Evolutionary conservation across 495 filamentous ascomycete genomes (phyloP).

Genomic region (Neurospora terricola): DNA sequence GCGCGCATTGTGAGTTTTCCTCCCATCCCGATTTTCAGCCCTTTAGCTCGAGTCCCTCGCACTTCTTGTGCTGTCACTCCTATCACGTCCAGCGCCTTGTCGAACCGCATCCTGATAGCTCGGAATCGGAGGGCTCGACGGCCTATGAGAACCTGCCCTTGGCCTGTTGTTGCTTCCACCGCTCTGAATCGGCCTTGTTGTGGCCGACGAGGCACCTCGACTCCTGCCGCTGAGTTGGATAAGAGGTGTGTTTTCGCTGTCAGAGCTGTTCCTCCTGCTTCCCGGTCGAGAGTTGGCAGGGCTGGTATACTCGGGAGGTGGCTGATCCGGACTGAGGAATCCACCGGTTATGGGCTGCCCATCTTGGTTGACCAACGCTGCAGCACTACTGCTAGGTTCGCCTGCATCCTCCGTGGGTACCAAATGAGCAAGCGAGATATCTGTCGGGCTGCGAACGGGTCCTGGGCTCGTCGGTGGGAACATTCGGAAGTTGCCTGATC

Average conservation of each 20-base stretch:
- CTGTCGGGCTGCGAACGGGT: slow-evolving; percentile 83
- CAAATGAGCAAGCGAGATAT: slow-evolving; percentile 79
- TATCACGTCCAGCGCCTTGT: slow-evolving; percentile 38
- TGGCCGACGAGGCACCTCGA: slow-evolving; percentile 33
- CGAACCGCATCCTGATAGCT: slow-evolving; percentile 58
- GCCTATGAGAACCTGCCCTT: slow-evolving; percentile 4
- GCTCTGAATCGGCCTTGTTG: slow-evolving; percentile 25
- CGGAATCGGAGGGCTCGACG: slow-evolving; percentile 45
- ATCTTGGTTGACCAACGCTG: slow-evolving; percentile 21
- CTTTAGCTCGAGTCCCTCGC: slow-evolving; percentile 7
- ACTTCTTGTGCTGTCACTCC: slow-evolving; percentile 31
- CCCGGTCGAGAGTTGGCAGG: slow-evolving; percentile 39
- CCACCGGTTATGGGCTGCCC: slow-evolving; percentile 29
- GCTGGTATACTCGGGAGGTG: slow-evolving; percentile 68
- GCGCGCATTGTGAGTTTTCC: not conserved
- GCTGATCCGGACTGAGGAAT: slow-evolving; percentile 23
- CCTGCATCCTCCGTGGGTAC: slow-evolving; percentile 65
- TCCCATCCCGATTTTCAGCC: not conserved
- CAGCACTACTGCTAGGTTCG: slow-evolving; percentile 55
- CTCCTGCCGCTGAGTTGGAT: slow-evolving; percentile 25
- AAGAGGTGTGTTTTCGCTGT: slow-evolving; percentile 31
- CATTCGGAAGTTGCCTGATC: slow-evolving; percentile 53
- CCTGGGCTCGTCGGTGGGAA: slow-evolving; percentile 75
- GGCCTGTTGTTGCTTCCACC: not conserved
- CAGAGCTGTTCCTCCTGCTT: slow-evolving; percentile 43